Conservation (phyloP, 352 stramenopile species). For the Aphanomyces stellatus region DNA sequence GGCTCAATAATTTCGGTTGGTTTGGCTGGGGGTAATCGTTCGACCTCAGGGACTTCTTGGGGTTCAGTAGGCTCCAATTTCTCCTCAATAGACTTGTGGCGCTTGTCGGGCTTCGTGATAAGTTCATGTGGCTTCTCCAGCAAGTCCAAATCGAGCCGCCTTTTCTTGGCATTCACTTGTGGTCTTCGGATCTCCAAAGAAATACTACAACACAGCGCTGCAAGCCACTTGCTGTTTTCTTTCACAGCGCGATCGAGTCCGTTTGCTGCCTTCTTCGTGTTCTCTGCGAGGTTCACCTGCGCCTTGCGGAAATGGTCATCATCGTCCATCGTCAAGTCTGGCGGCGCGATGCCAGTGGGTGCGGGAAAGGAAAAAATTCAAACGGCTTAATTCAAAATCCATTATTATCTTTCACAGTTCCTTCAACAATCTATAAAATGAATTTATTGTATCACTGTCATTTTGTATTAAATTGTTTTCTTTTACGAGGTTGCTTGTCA, state of each 20-base stretch:
- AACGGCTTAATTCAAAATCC: not conserved
- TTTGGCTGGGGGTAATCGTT: not conserved
- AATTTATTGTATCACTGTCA: not conserved
- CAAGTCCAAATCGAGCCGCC: not conserved
- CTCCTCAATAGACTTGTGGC: not conserved
- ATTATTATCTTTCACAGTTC: not conserved
- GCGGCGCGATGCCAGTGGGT: too few species aligned
- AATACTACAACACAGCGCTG: not conserved
- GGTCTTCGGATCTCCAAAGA: not conserved
- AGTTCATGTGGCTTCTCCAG: not conserved
- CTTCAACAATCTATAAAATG: not conserved
- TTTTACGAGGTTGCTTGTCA: too few species aligned
- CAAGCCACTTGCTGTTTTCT: not conserved
- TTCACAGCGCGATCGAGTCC: not conserved
- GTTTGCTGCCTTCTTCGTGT: not conserved
- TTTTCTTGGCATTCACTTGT: not conserved
- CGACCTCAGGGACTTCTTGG: not conserved
- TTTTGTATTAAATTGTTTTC: too few species aligned
- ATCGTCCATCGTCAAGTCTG: conserved; percentile 9
- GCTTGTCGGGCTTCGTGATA: not conserved
- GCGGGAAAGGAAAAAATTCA: not conserved
- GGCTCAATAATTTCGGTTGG: too few species aligned
- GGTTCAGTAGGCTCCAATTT: not conserved
- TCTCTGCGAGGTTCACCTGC: not conserved
- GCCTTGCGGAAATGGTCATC: not conserved